These are phyloP conservation scores for Colletotrichum orchidophilum DNA, from an alignment of 2,329 filamentous ascomycete genomes.

Conservation along the genomic window DNA sequence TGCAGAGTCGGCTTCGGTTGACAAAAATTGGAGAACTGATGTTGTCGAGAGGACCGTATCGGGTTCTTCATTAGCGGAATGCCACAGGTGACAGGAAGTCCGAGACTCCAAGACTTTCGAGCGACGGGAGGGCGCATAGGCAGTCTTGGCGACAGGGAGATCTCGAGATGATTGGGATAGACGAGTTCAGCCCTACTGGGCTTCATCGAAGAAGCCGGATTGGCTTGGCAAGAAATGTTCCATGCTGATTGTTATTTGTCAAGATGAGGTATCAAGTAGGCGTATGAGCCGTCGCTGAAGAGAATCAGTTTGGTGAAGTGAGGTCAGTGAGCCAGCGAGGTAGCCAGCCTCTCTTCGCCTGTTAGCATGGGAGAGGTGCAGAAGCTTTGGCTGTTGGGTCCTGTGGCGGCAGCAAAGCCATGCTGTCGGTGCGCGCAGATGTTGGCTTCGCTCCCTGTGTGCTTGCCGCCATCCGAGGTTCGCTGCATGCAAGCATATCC, in stretches of 20 bases:
- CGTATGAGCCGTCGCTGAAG: not conserved
- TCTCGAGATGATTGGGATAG: not conserved
- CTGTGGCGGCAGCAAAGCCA: not conserved
- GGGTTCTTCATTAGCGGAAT: not conserved
- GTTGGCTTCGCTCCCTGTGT: not conserved
- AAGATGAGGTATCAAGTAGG: not conserved
- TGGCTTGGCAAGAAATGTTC: conserved; percentile 9
- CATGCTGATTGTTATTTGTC: not conserved
- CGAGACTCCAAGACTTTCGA: not conserved
- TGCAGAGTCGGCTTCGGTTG: not conserved
- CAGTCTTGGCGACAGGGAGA: conserved; percentile 3
- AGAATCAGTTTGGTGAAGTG: not conserved
- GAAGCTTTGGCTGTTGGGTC: not conserved
- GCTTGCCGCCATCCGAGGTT: not conserved
- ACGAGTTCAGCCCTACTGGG: conserved; percentile 19
- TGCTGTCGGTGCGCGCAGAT: not conserved
- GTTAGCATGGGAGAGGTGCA: too few relatives aligned
- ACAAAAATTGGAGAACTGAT: not conserved
- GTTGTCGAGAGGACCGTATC: not conserved
- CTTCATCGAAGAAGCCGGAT: not conserved
- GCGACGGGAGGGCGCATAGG: not conserved
- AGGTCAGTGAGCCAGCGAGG: not conserved
- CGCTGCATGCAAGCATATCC: not conserved
- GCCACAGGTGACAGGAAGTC: not conserved
- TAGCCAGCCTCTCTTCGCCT: not conserved